Evolutionary conservation across 2,329 filamentous ascomycete species (phyloP), one percentile per base, ranked within the genome.

Genomic region (Fusarium sp.): DNA sequence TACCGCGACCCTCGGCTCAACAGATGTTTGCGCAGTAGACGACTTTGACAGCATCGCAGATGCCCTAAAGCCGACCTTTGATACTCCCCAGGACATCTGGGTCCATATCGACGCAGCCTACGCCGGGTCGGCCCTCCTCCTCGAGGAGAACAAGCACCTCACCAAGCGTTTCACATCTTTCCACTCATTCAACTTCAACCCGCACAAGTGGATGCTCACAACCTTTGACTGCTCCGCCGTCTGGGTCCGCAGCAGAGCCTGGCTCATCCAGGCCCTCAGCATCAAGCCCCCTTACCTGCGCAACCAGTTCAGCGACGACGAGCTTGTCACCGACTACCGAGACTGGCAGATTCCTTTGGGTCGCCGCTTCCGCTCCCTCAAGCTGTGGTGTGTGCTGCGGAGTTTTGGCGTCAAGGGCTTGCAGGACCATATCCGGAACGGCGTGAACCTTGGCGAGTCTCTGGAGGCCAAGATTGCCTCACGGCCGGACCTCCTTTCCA

Each of bases 331-430:
- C 27, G 95, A 98, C 81, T 98, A 97, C 84, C 90, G 95, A 48
- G 95, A 98, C 85, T 98, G 95, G 95, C 94, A 97, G 82, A 97
- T 98, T 75, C 94, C 95, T 0, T 90, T 98, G 0, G 95, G 95
- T 9, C 87, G 95, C 3, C 87, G 95, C 15, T 98, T 98, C 87
- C 88, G 95, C 65, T 90, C 92, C 3, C 82, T 98, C 62, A 98
- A 98, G 84, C 91, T 97, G 68, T 98, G 95, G 95, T 98, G 98
- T 78, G 94, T 98, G 8, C 84, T 98, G 74, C 87, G 95, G 46
- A 91, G 88, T 44, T 97, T 94, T 77, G 95, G 95, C 50, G 83
- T 97, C 54, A 85, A 86, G 31, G 95, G 95, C 0, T 81, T 98
- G 75, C 90, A 90, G 72, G 86, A 82, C 6, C 93, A 97, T 75